These are phyloP conservation scores for Septoria petroselini DNA, from an alignment of 2,329 filamentous ascomycete genomes.

Conservation along the genomic window DNA sequence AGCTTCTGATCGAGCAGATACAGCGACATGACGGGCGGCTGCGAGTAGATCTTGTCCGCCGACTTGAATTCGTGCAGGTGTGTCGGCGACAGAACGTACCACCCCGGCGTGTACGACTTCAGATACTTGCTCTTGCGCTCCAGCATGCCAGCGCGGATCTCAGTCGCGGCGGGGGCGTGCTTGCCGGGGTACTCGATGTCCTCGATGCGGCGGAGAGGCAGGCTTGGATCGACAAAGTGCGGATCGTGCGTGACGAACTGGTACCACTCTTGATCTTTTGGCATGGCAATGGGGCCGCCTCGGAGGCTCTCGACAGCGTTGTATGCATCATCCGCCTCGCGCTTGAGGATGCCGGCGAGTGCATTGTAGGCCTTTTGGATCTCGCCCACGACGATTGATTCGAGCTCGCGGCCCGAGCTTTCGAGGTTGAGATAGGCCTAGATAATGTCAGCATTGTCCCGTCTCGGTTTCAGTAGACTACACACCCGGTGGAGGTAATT, in stretches of 20 bases:
- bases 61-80: slow-evolving; percentile 99
- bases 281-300: slow-evolving; percentile 83
- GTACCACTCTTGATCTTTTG: slow-evolving; percentile 89
- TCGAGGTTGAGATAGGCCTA: slow-evolving; percentile 94
- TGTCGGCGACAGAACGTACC: slow-evolving; percentile 94
- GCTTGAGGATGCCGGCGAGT: slow-evolving; percentile 84
- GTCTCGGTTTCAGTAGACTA: slow-evolving; percentile 1
- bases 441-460: slow-evolving; percentile 22
- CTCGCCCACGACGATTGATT: slow-evolving; percentile 93
- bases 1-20: slow-evolving; percentile 94
- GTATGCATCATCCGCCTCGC: slow-evolving; percentile 80
- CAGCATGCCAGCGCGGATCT: slow-evolving; percentile 84
- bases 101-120: slow-evolving; percentile 94
- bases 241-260: slow-evolving; percentile 76
- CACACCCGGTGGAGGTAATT: slow-evolving; percentile 90
- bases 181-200: slow-evolving; percentile 90
- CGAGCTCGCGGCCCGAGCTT: slow-evolving; percentile 87
- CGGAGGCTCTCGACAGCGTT: slow-evolving; percentile 76
- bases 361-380: slow-evolving; percentile 98
- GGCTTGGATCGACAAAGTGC: slow-evolving; percentile 79
- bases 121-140: slow-evolving; percentile 99
- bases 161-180: slow-evolving; percentile 75
- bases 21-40: slow-evolving; percentile 92
- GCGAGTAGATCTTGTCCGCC: slow-evolving; percentile 77
- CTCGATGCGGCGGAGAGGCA: slow-evolving; percentile 73